Evolutionary conservation across 441 rosid genomes (phyloP).

Genomic region (Pelargonium fulgidum): DNA sequence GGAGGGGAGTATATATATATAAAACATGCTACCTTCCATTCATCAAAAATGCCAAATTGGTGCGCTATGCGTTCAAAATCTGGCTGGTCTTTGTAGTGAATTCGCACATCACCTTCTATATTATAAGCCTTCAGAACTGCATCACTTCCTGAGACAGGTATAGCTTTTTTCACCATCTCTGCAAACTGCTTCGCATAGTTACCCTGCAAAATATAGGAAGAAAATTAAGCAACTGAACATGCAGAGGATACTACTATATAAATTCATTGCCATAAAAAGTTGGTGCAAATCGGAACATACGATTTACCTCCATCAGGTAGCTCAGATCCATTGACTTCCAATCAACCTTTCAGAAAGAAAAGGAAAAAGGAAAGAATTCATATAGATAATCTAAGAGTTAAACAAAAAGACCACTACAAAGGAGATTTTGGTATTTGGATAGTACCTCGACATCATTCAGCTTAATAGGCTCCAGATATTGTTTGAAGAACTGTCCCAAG

Average conservation of each 20-base stretch:
- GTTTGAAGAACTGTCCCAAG: conserved; percentile 82
- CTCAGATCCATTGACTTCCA: conserved; percentile 87
- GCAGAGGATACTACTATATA: conserved; percentile 8
- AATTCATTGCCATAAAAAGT: not conserved
- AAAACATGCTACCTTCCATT: conserved; percentile 73
- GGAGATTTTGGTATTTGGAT: conserved; percentile 4
- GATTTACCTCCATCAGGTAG: conserved; percentile 76
- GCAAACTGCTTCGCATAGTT: conserved; percentile 56
- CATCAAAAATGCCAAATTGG: conserved; percentile 85
- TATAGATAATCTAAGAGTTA: conserved; percentile 14
- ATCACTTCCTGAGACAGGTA: conserved; percentile 54
- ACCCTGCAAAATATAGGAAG: conserved; percentile 35
- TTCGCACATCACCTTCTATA: conserved; percentile 59
- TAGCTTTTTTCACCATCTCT: conserved; percentile 56
- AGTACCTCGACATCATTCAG: conserved; percentile 74
- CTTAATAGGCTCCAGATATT: conserved; percentile 83
- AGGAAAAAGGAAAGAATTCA: conserved; percentile 19
- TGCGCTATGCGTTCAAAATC: conserved; percentile 71
- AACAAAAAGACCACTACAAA: conserved; percentile 12
- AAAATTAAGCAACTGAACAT: not conserved
- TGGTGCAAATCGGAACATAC: not conserved
- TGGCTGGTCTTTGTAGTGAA: conserved; percentile 57
- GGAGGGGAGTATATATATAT: not conserved
- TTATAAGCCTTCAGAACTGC: conserved; percentile 58
- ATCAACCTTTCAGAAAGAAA: conserved; percentile 48